These are phyloP conservation scores for Fusarium palustre DNA, from an alignment of 2,329 filamentous ascomycete species.

Conservation along the genomic window DNA sequence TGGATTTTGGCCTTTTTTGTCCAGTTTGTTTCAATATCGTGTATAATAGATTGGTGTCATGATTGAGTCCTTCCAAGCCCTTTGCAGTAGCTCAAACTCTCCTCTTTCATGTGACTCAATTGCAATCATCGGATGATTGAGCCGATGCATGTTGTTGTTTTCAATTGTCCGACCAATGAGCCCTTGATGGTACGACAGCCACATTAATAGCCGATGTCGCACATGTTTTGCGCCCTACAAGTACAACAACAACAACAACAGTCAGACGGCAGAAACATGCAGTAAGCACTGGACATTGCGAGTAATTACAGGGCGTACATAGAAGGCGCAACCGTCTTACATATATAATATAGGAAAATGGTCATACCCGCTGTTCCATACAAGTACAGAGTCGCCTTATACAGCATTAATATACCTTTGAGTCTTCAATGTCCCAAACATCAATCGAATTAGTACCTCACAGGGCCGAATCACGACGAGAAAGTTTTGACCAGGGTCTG, in stretches of 20 bases:
- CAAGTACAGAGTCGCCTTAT: fast-evolving
- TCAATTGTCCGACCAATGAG: neutral
- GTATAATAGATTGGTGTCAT: neutral
- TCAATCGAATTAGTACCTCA: slow-evolving; percentile 3
- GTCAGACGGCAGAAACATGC: neutral
- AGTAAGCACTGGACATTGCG: neutral
- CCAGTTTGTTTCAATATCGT: neutral
- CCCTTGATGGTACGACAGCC: neutral
- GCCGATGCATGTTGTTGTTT: neutral
- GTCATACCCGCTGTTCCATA: neutral
- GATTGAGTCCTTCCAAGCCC: neutral
- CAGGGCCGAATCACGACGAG: neutral
- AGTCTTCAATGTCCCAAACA: slow-evolving; percentile 9
- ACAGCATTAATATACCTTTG: neutral
- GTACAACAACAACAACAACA: slow-evolving; percentile 9
- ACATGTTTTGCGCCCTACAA: slow-evolving; percentile 17
- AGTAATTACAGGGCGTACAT: neutral
- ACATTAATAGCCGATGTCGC: slow-evolving; percentile 20
- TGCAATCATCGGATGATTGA: neutral
- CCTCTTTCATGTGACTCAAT: neutral
- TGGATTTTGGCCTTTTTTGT: neutral
- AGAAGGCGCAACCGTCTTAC: neutral
- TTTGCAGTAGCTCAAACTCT: slow-evolving; percentile 16
- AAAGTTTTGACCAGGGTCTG: neutral
- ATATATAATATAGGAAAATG: neutral